Evolutionary conservation across 352 stramenopile species (phyloP).

Genomic region (Globisporangium polare): DNA sequence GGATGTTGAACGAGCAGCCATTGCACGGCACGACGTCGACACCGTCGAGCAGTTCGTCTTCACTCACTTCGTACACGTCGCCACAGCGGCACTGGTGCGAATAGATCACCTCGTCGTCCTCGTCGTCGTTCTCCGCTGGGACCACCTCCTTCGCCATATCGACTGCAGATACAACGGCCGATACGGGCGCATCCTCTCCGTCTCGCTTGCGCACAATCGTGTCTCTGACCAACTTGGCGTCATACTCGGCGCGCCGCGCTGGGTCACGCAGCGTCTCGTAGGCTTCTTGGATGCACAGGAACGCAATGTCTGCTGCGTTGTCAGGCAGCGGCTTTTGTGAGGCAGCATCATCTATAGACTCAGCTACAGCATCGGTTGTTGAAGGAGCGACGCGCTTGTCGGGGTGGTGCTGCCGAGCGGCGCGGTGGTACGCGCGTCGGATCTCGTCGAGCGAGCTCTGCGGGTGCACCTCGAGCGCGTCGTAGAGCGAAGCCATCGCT

Average conservation of each 20-base stretch:
- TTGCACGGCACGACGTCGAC: slow-evolving; percentile 72
- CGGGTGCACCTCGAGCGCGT: slow-evolving; percentile 40
- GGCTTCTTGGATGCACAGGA: slow-evolving; percentile 56
- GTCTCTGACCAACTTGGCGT: slow-evolving; percentile 40
- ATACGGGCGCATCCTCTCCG: slow-evolving; percentile 51
- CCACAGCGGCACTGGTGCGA: slow-evolving; percentile 67
- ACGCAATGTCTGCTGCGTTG: slow-evolving; percentile 25
- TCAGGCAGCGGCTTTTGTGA: not conserved
- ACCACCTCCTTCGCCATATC: slow-evolving; percentile 48
- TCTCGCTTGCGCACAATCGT: slow-evolving; percentile 31
- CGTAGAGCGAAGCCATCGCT: slow-evolving; percentile 35
- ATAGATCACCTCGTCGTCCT: slow-evolving; percentile 49
- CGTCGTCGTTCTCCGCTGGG: slow-evolving; percentile 18
- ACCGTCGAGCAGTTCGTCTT: slow-evolving; percentile 57
- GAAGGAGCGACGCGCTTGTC: slow-evolving; percentile 38
- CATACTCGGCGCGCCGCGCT: slow-evolving; percentile 44
- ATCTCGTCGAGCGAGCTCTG: slow-evolving; percentile 56
- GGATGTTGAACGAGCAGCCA: slow-evolving; percentile 79
- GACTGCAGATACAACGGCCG: slow-evolving; percentile 44
- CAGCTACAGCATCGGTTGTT: not conserved
- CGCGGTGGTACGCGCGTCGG: slow-evolving; percentile 67
- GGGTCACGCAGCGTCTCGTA: slow-evolving; percentile 63
- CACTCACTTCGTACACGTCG: slow-evolving; percentile 64
- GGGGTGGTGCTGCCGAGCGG: slow-evolving; percentile 50
- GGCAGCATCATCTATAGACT: not conserved